Conservation (phyloP, 2,329 filamentous ascomycete species). For the Acarospora socialis region DNA sequence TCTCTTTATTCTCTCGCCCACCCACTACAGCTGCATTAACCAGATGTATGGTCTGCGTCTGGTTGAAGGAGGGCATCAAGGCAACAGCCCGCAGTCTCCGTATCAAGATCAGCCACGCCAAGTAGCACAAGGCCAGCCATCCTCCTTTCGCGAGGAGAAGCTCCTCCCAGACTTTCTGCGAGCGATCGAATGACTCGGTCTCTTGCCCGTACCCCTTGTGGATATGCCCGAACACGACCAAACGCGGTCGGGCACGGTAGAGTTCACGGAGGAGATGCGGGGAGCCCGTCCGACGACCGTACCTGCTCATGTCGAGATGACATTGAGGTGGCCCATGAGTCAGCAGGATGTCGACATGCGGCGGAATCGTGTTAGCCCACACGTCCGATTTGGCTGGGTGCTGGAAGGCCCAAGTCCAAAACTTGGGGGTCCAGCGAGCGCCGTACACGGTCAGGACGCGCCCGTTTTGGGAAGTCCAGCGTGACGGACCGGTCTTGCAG, state of each 20-base stretch:
- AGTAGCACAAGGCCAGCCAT: background rate
- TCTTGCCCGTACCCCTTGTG: constrained; percentile 14
- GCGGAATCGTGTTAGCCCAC: constrained; percentile 14
- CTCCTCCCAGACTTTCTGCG: constrained; percentile 1
- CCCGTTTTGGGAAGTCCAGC: constrained; percentile 7
- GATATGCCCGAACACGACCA: constrained; percentile 18
- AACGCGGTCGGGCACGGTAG: constrained; percentile 13
- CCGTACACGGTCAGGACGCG: constrained; percentile 14
- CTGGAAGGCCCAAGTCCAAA: constrained; percentile 17
- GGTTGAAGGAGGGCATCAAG: constrained; percentile 1
- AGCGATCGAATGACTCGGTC: background rate
- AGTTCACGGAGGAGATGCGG: constrained; percentile 14
- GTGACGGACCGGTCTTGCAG: constrained; percentile 12
- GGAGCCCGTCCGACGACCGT: constrained; percentile 11
- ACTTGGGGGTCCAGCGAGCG: constrained; percentile 14
- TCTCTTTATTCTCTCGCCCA: constrained; percentile 5
- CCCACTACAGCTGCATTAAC: constrained; percentile 7
- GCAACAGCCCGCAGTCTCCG: background rate
- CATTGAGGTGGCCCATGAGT: constrained; percentile 15
- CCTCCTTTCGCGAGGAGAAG: background rate
- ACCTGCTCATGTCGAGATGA: constrained; percentile 11
- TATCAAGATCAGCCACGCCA: constrained; percentile 1
- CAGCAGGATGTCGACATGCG: constrained; percentile 15
- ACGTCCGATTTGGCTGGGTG: constrained; percentile 12
- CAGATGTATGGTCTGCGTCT: too few species aligned